A percentile compares a stretch with the other conserved stretches of the same genome.
phyloP scores from a whole-genome alignment of 805 yeast species.

The Nakazawaea ambrosiae region DNA sequence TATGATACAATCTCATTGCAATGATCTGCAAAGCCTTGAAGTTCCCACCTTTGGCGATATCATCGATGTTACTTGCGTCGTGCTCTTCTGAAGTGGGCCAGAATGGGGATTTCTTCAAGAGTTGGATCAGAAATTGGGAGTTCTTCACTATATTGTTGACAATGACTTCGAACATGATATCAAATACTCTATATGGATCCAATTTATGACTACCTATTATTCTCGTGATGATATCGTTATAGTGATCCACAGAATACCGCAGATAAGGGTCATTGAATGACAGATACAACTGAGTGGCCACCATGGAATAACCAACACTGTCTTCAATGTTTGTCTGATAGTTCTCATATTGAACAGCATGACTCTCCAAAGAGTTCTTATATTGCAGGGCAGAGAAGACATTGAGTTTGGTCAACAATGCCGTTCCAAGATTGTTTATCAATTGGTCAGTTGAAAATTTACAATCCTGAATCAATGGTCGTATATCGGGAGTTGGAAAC shows the following conservation, averaged over 20 bases:
- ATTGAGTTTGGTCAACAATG: slow-evolving; percentile 18
- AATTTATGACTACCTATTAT: slow-evolving; percentile 69
- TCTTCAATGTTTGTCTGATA: slow-evolving; percentile 70
- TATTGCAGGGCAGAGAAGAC: slow-evolving; percentile 21
- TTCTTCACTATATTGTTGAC: slow-evolving; percentile 35
- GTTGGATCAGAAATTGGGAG: slow-evolving; percentile 37
- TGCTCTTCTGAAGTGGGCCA: slow-evolving; percentile 32
- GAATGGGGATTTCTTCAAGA: slow-evolving; percentile 53
- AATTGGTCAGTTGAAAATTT: slow-evolving; percentile 1
- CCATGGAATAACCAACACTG: slow-evolving; percentile 68
- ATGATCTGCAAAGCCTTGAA: slow-evolving; percentile 47
- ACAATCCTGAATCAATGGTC: slow-evolving; percentile 1
- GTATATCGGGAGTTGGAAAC: slow-evolving; percentile 13
- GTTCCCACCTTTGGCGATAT: slow-evolving; percentile 46
- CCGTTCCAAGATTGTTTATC: slow-evolving; percentile 18
- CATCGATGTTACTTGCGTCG: slow-evolving; percentile 14
- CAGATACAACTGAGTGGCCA: slow-evolving; percentile 40
- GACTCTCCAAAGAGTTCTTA: slow-evolving; percentile 11
- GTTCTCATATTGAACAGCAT: slow-evolving; percentile 31
- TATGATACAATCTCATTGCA: slow-evolving; percentile 33
- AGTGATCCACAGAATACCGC: slow-evolving; percentile 32
- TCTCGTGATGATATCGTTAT: slow-evolving; percentile 41
- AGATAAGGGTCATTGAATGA: slow-evolving; percentile 36
- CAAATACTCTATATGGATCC: slow-evolving; percentile 67
- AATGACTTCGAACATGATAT: slow-evolving; percentile 50